These are phyloP conservation scores for Pelargonium fulgidum DNA, from an alignment of 441 rosid genomes.

Conservation along the genomic window DNA sequence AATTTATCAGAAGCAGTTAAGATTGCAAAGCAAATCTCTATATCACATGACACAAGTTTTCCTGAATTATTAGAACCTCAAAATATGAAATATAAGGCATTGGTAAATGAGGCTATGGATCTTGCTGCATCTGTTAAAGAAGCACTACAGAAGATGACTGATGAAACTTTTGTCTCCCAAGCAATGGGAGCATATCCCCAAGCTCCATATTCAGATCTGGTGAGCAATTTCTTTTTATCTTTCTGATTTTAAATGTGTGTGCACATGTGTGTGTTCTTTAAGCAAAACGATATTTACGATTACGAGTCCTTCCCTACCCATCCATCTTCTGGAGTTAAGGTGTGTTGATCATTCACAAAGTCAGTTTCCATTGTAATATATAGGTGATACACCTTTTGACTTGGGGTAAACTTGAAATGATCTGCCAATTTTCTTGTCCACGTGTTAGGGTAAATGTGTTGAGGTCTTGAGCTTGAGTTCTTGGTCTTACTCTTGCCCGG, in stretches of 20 bases:
- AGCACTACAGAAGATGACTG: constrained; percentile 46
- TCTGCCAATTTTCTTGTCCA: too few species aligned
- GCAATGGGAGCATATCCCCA: constrained; percentile 78
- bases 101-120: constrained; percentile 50
- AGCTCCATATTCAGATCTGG: constrained; percentile 79
- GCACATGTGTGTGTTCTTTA: neutral
- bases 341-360: too few species aligned
- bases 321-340: too few species aligned
- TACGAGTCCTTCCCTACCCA: too few species aligned
- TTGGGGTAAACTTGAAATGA: too few species aligned
- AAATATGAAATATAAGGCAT: constrained; percentile 25
- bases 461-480: too few species aligned
- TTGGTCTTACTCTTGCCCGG: too few species aligned
- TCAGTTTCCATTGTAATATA: too few species aligned
- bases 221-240: constrained; percentile 23
- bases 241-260: neutral
- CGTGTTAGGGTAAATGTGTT: too few species aligned
- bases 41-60: constrained; percentile 40
- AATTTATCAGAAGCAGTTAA: constrained; percentile 50
- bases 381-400: too few species aligned
- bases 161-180: constrained; percentile 53
- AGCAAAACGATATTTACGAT: neutral
- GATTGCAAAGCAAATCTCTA: constrained; percentile 48
- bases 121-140: constrained; percentile 48
- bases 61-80: constrained; percentile 45